phyloP scores from a whole-genome alignment of 495 filamentous ascomycete species.

The Pyrenula aspistea region DNA sequence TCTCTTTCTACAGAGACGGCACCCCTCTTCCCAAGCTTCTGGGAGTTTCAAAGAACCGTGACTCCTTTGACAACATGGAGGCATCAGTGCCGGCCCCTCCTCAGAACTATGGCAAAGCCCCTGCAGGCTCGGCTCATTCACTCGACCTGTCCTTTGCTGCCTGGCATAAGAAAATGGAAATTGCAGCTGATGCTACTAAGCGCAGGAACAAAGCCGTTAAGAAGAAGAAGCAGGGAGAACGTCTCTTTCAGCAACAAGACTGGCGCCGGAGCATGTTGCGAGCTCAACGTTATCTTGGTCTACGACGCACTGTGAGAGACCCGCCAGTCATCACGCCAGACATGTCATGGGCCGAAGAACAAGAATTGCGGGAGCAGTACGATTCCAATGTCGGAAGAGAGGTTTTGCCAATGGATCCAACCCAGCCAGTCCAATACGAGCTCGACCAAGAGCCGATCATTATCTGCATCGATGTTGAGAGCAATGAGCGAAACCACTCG shows the following conservation, averaged over 20 bases:
- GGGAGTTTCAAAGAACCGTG: slow-evolving; percentile 32
- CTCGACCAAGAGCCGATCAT: slow-evolving; percentile 53
- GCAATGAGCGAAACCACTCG: slow-evolving; percentile 51
- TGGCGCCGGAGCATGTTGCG: slow-evolving; percentile 43
- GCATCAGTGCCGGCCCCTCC: slow-evolving; percentile 15
- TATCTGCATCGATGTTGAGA: slow-evolving; percentile 70
- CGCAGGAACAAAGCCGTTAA: slow-evolving; percentile 30
- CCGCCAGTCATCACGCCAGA: slow-evolving; percentile 8
- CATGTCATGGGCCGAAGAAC: slow-evolving; percentile 13
- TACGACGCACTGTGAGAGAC: slow-evolving; percentile 23
- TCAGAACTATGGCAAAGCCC: neutral
- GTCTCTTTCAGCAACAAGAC: slow-evolving; percentile 27
- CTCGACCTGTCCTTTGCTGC: slow-evolving; percentile 22
- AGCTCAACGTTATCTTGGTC: slow-evolving; percentile 56
- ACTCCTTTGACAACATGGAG: slow-evolving; percentile 22
- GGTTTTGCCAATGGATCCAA: slow-evolving; percentile 19
- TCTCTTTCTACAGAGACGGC: slow-evolving; percentile 43
- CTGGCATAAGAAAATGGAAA: slow-evolving; percentile 36
- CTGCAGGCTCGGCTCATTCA: slow-evolving; percentile 4
- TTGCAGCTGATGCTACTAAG: slow-evolving; percentile 25
- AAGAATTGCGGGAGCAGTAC: slow-evolving; percentile 9
- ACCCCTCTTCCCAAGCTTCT: slow-evolving; percentile 52
- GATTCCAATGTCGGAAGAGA: slow-evolving; percentile 3
- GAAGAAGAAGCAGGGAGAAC: slow-evolving; percentile 38
- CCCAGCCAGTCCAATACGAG: slow-evolving; percentile 25